Evolutionary conservation across 805 yeast species (phyloP), one percentile per base, ranked within the genome.

Genomic region (Dipodascopsis uninucleata): DNA sequence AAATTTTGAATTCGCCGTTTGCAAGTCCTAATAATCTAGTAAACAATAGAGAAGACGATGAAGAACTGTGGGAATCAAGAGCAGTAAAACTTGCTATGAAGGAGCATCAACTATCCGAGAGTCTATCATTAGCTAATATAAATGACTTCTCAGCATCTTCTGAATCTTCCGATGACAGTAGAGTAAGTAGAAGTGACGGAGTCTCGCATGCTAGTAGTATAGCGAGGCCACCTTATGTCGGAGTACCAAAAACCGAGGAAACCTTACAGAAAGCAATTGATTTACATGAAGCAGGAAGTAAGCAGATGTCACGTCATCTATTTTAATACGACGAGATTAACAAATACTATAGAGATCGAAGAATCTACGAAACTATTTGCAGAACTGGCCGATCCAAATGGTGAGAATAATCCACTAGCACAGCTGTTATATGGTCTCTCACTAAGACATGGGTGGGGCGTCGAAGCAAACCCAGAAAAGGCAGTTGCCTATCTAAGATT

Each of bases 361-460:
- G 25, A 29, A 18, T 17, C 64, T 5, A 43, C 59, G 9, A 28
- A 7, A 5, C 18, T 36, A 25, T 58, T 61, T 36, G 40, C 39
- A 3, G 29, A 16, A n/a, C 47, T 61, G 28, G 65, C 65, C 17
- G 55, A 52, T 21, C 61, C 61, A 8, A 26, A 39, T 12, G 54
- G 49, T 10, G 49, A 45, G 8, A 49, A 49, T 36, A 39, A 55
- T 24, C 61, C 64, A 20, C 45, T 61, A 16, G 64, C 65, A 8
- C 65, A 61, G 42, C 57, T 61, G 2, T 52, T 61, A 25, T 58
- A 56, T 34, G 65, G 65, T 4, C 44, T 61, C 23, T 47, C 57
- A 7, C 55, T 60, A 9, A 43, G 65, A 6, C 65, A 62, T 36
- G 65, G 65, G 26, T 61, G 65, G 65, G 65, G 65, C 18, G 45